Conservation (phyloP, 208 protist genomes). For the Ichthyophonus hoferi region DNA sequence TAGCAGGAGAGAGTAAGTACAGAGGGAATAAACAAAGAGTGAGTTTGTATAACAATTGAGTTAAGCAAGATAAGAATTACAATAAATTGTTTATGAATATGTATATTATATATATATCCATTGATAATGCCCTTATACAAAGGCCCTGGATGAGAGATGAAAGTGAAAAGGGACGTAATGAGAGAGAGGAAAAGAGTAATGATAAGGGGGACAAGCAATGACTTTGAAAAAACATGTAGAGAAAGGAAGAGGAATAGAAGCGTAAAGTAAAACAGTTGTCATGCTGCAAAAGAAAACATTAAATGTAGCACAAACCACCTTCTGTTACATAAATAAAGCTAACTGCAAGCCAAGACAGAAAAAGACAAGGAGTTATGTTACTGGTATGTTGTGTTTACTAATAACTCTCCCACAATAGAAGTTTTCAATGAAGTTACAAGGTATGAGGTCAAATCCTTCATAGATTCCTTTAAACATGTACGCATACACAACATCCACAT, state of each 20-base stretch:
- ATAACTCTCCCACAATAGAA: background rate
- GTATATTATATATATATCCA: no score
- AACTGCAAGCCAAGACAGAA: background rate
- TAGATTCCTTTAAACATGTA: background rate
- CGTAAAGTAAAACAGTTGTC: no score
- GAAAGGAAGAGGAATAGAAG: no score
- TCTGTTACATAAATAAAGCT: no score
- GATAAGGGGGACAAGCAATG: no score
- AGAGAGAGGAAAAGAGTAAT: no score
- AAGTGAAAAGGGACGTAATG: no score
- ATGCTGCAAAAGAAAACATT: no score
- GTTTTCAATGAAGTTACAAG: background rate
- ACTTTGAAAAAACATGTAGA: no score
- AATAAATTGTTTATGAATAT: background rate
- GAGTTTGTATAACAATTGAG: conserved; percentile 1
- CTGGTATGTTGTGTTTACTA: background rate
- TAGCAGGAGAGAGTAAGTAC: background rate
- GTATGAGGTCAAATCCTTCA: background rate
- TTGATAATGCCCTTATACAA: no score
- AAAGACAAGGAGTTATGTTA: background rate
- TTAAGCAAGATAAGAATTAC: background rate
- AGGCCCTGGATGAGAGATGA: no score
- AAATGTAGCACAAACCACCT: no score
- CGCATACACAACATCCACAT: background rate
- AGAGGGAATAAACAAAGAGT: background rate